A percentile compares a stretch with the other conserved stretches of the same genome.
phyloP scores from a whole-genome alignment of 2,329 filamentous ascomycete genomes.

The Nemania serpens region DNA sequence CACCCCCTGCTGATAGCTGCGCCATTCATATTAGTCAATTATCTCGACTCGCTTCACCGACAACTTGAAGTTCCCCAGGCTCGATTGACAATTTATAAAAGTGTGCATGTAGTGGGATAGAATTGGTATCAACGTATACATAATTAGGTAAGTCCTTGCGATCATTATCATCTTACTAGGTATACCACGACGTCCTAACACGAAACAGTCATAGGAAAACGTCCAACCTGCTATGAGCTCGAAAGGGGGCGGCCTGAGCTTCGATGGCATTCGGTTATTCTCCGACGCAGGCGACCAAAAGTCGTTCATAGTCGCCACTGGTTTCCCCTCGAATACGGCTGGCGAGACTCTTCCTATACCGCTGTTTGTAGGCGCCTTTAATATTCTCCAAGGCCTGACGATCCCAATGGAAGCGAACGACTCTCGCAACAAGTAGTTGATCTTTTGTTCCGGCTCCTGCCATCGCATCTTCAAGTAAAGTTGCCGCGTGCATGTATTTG shows the following conservation, averaged over 20 bases:
- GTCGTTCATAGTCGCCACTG: constrained; percentile 77
- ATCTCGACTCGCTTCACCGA: too few species aligned
- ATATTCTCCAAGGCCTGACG: constrained; percentile 73
- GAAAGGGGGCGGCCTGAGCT: too few species aligned
- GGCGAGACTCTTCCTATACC: constrained; percentile 69
- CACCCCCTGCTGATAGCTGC: too few species aligned
- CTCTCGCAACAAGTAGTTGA: constrained; percentile 73
- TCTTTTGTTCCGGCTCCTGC: constrained; percentile 87
- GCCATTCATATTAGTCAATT: too few species aligned
- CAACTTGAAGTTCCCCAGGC: too few species aligned
- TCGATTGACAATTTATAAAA: too few species aligned
- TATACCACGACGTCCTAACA: neutral
- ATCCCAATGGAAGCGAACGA: constrained; percentile 86
- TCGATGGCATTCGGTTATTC: constrained; percentile 38
- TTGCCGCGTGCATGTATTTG: constrained; percentile 82
- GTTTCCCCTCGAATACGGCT: constrained; percentile 80
- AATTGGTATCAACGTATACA: constrained; percentile 11
- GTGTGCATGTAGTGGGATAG: neutral
- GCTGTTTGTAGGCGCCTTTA: constrained; percentile 75
- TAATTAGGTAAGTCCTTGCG: neutral
- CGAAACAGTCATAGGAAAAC: neutral
- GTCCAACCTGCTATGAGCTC: neutral
- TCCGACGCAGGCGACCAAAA: constrained; percentile 73
- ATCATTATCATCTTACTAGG: neutral
- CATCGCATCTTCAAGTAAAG: constrained; percentile 85